Conservation (phyloP, 2,329 filamentous ascomycete genomes). For the Cryphonectria parasitica region DNA sequence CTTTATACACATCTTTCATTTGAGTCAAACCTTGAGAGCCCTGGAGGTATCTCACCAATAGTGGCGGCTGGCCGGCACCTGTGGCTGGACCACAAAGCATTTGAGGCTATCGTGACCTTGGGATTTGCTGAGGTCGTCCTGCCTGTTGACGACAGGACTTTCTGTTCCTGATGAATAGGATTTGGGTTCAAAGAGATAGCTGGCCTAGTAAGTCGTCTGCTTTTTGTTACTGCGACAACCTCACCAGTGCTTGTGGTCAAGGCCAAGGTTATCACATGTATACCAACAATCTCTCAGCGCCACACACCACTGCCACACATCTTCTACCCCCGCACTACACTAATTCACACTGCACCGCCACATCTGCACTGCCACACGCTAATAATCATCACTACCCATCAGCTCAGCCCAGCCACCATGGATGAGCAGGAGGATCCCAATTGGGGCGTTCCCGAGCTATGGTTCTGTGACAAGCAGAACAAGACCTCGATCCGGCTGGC, state of each 20-base stretch:
- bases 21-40: neutral
- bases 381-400: neutral
- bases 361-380: constrained; percentile 7
- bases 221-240: neutral
- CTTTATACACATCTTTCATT: neutral
- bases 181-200: neutral
- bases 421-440: neutral
- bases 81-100: neutral
- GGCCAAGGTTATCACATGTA: constrained; percentile 2
- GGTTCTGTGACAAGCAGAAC: constrained; percentile 1
- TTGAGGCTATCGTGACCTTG: neutral
- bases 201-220: neutral
- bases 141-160: neutral
- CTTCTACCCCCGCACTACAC: neutral
- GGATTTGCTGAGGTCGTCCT: neutral
- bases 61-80: neutral
- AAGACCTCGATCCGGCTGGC: constrained; percentile 3
- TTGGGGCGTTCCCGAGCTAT: constrained; percentile 4
- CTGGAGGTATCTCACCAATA: neutral
- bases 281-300: neutral
- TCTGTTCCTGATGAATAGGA: neutral
- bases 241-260: neutral
- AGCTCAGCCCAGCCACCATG: constrained; percentile 8
- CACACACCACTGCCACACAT: constrained; percentile 1
- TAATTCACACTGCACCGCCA: neutral